Percentiles rank a stretch among this genome's conserved stretches.
Evolutionary conservation across 495 filamentous ascomycete species (phyloP).

Genomic region (Lasiosphaeriaceae sp.): DNA sequence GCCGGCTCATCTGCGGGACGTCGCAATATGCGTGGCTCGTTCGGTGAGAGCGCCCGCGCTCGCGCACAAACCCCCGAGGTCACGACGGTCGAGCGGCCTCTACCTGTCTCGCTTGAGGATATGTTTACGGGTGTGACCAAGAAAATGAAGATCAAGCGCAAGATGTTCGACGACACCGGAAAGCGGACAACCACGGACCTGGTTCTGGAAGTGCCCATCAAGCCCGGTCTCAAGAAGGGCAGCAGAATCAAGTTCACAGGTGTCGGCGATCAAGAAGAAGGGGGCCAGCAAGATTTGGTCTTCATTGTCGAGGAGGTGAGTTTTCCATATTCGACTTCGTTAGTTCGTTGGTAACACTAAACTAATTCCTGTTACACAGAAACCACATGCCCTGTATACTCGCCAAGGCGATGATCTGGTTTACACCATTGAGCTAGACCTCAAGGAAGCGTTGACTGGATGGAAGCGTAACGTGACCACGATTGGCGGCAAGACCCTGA

Average conservation of each 20-base stretch:
- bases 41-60: constrained; percentile 43
- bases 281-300: constrained; percentile 93
- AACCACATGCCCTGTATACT: constrained; percentile 74
- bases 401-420: constrained; percentile 84
- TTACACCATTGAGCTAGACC: constrained; percentile 68
- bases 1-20: constrained; percentile 30
- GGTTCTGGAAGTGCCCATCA: constrained; percentile 88
- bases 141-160: constrained; percentile 96
- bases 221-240: constrained; percentile 89
- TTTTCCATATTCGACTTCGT: neutral
- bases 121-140: constrained; percentile 79
- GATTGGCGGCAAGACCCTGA: constrained; percentile 83
- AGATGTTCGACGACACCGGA: constrained; percentile 81
- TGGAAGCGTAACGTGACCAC: constrained; percentile 90
- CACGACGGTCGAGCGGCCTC: constrained; percentile 79
- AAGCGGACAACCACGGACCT: constrained; percentile 84
- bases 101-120: constrained; percentile 82
- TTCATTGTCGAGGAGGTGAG: constrained; percentile 91
- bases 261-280: constrained; percentile 94
- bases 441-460: constrained; percentile 97
- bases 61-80: constrained; percentile 73
- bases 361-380: constrained; percentile 51
- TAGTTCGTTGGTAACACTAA: neutral
- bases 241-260: constrained; percentile 97
- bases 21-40: constrained; percentile 36